phyloP scores from a whole-genome alignment of 1,139 yeast species.

The Debaryomyces coudertii region DNA sequence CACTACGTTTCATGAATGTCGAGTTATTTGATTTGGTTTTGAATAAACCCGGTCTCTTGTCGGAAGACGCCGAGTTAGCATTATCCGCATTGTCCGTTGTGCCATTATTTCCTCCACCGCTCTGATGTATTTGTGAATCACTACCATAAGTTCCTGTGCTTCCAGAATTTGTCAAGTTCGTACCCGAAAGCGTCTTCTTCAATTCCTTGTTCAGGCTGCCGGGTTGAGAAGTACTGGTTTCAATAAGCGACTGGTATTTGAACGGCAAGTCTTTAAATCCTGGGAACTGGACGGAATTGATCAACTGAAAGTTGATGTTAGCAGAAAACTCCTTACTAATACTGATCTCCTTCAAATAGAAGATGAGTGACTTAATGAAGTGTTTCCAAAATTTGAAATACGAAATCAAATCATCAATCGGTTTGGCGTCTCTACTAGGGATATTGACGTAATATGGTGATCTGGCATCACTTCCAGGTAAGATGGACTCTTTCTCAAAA shows the following conservation, averaged over 20 bases:
- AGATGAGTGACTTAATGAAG: constrained; percentile 61
- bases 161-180: constrained; percentile 14
- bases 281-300: constrained; percentile 63
- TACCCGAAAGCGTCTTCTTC: constrained; percentile 25
- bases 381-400: constrained; percentile 74
- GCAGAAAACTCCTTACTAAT: constrained; percentile 72
- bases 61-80: constrained; percentile 13
- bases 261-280: constrained; percentile 42
- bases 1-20: constrained; percentile 12
- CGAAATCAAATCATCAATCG: constrained; percentile 53
- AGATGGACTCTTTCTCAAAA: constrained; percentile 35
- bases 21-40: constrained; percentile 38
- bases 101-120: constrained; percentile 8
- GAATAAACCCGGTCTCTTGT: constrained; percentile 35
- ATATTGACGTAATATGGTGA: constrained; percentile 47
- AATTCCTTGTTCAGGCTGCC: constrained; percentile 29
- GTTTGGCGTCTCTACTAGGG: constrained; percentile 45
- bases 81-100: constrained; percentile 5
- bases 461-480: constrained; percentile 38
- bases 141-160: constrained; percentile 6
- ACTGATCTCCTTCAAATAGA: constrained; percentile 63
- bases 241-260: constrained; percentile 16
- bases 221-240: constrained; percentile 26
- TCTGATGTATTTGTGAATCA: not conserved
- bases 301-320: constrained; percentile 62